Evolutionary conservation across 225 moss, liverwort and hornwort species (phyloP).

Genomic region (Marchantia polymorpha): DNA sequence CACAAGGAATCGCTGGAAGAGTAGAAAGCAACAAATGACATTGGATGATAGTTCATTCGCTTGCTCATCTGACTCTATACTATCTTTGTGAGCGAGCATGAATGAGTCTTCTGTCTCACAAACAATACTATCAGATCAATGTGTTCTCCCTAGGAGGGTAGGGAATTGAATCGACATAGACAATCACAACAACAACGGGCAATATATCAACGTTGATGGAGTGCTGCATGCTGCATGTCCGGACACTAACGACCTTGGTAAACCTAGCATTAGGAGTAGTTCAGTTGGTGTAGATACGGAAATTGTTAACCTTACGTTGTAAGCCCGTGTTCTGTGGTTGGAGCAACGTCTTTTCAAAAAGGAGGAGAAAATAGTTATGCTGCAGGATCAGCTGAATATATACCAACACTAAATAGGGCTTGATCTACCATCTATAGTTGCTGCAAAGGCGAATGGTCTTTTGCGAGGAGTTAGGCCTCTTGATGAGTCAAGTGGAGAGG

Average conservation of each 20-base stretch:
- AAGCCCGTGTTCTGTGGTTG: conserved; percentile 91
- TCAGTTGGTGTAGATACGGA: conserved; percentile 84
- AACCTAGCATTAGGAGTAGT: conserved; percentile 94
- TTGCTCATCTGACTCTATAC: conserved; percentile 96
- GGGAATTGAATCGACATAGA: conserved; percentile 69
- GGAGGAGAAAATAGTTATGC: conserved; percentile 93
- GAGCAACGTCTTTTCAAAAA: conserved; percentile 96
- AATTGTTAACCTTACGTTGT: conserved; percentile 90
- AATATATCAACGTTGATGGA: conserved; percentile 78
- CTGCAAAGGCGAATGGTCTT: conserved; percentile 23
- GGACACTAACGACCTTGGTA: conserved; percentile 77
- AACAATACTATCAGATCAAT: conserved; percentile 65
- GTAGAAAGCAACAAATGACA: conserved; percentile 75
- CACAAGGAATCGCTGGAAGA: conserved; percentile 56
- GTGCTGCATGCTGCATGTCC: conserved; percentile 69
- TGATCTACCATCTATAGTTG: conserved; percentile 48
- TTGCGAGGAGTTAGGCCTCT: conserved; percentile 20
- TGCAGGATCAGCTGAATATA: conserved; percentile 92
- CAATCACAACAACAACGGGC: conserved; percentile 74
- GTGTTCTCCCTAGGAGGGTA: conserved; percentile 49
- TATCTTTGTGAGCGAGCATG: conserved; percentile 64
- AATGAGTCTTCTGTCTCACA: conserved; percentile 68
- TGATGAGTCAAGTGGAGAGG: conserved; percentile 55
- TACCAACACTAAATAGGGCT: conserved; percentile 87
- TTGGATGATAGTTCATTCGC: conserved; percentile 97